These are phyloP conservation scores for Starmerella bombi DNA, from an alignment of 805 yeast genomes.

Conservation along the genomic window DNA sequence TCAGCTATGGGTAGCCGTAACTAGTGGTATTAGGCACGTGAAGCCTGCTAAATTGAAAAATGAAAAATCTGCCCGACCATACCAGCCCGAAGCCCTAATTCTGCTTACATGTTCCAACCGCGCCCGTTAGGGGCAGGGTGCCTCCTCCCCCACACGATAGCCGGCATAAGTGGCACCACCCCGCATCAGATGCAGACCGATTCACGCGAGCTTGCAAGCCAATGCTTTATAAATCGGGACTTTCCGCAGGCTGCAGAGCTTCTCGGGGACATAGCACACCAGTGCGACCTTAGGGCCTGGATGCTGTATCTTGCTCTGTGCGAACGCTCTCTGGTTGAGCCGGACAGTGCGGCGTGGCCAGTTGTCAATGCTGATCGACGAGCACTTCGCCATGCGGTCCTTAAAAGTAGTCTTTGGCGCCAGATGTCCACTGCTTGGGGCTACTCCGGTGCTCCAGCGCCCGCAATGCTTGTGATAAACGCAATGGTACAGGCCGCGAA, in stretches of 20 bases:
- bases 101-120: too few relatives aligned
- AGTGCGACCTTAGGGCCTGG: conserved; percentile 7
- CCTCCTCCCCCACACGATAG: background rate
- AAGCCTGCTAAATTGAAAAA: too few relatives aligned
- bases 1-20: too few relatives aligned
- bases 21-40: too few relatives aligned
- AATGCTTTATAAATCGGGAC: conserved; percentile 11
- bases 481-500: conserved; percentile 6
- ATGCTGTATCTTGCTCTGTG: conserved; percentile 13
- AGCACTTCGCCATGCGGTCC: conserved; percentile 1
- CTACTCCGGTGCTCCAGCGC: conserved; percentile 1
- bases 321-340: conserved; percentile 15
- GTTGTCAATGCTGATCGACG: conserved; percentile 5
- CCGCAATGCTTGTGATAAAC: conserved; percentile 7
- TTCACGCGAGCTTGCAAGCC: conserved; percentile 10
- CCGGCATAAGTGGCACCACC: background rate
- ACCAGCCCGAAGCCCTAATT: background rate
- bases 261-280: conserved; percentile 6
- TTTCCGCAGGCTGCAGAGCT: conserved; percentile 3
- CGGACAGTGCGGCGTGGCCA: conserved; percentile 12
- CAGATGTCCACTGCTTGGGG: conserved; percentile 4
- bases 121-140: too few relatives aligned
- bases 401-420: conserved; percentile 4
- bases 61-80: too few relatives aligned
- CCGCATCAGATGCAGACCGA: background rate